These are phyloP conservation scores for Aurantiochytrium sp. DNA, from an alignment of 108 stramenopile species.

Conservation along the genomic window DNA sequence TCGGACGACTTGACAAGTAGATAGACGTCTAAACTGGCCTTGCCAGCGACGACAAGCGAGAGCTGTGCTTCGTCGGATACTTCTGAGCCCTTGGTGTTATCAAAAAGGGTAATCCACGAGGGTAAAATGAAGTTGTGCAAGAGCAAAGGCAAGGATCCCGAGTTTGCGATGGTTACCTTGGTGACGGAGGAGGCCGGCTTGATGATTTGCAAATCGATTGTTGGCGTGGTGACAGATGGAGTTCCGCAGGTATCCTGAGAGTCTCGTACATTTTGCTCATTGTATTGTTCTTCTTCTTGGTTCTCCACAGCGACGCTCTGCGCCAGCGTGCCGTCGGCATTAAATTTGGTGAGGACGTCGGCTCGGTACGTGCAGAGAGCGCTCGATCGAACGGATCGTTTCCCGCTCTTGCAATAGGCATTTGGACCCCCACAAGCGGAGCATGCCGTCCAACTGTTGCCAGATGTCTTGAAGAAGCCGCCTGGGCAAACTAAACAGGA, in stretches of 20 bases:
- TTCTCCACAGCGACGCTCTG: background rate
- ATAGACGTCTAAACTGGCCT: background rate
- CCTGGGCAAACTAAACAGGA: background rate
- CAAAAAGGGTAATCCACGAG: background rate
- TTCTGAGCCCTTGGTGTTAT: background rate
- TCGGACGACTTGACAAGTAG: background rate
- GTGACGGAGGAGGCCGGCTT: background rate
- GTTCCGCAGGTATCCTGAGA: background rate
- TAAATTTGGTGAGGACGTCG: background rate
- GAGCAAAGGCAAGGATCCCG: background rate
- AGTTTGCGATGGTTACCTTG: background rate
- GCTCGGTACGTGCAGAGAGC: background rate
- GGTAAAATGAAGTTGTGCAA: background rate
- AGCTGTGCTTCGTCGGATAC: background rate
- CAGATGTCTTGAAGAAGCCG: background rate
- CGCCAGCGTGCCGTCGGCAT: background rate
- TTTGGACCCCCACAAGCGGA: background rate
- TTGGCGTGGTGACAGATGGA: background rate
- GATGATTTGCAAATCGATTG: background rate
- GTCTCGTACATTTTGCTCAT: background rate
- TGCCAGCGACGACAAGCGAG: background rate
- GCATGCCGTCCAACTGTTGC: constrained; percentile 3
- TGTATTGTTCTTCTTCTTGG: background rate
- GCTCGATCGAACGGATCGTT: background rate
- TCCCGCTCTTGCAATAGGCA: background rate